phyloP scores from a whole-genome alignment of 2,329 filamentous ascomycete species.

The Aspergillaceae sp. region DNA sequence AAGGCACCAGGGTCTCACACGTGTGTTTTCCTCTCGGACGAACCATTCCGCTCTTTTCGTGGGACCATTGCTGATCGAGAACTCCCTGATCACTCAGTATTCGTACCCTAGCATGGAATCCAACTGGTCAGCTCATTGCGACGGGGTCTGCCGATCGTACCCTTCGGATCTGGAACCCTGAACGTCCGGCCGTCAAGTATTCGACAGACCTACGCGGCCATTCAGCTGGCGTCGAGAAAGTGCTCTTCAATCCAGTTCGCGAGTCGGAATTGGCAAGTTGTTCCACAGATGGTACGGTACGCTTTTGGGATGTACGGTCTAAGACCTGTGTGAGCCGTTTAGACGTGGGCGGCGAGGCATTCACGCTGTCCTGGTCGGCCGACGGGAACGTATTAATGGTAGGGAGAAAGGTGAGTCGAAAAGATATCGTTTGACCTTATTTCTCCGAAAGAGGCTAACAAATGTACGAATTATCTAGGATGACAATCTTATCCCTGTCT shows the following conservation, averaged over 20 bases:
- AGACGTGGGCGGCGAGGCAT: conserved; percentile 43
- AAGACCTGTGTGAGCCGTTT: conserved; percentile 41
- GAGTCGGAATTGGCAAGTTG: conserved; percentile 44
- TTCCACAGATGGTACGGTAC: conserved; percentile 41
- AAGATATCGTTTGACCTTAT: not conserved
- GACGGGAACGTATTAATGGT: conserved; percentile 40
- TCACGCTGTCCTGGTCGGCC: conserved; percentile 41
- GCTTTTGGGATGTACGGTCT: conserved; percentile 44
- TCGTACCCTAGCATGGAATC: conserved; percentile 81
- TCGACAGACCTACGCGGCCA: conserved; percentile 43
- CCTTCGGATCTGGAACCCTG: conserved; percentile 81
- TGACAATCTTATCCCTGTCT: conserved; percentile 40
- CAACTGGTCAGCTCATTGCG: conserved; percentile 71
- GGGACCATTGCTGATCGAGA: not conserved
- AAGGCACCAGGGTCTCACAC: conserved; percentile 49
- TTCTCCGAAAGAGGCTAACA: not conserved
- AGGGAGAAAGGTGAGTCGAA: conserved; percentile 39
- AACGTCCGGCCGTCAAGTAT: conserved; percentile 38
- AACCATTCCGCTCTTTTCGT: not conserved
- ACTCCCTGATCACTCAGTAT: conserved; percentile 42
- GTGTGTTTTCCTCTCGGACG: conserved; percentile 35
- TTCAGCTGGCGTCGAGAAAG: conserved; percentile 40
- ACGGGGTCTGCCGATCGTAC: conserved; percentile 82
- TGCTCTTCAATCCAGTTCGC: conserved; percentile 41
- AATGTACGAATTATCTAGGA: conserved; percentile 23